phyloP scores from a whole-genome alignment of 768 basidiomycete species.

The Leccinum pellstonianum region DNA sequence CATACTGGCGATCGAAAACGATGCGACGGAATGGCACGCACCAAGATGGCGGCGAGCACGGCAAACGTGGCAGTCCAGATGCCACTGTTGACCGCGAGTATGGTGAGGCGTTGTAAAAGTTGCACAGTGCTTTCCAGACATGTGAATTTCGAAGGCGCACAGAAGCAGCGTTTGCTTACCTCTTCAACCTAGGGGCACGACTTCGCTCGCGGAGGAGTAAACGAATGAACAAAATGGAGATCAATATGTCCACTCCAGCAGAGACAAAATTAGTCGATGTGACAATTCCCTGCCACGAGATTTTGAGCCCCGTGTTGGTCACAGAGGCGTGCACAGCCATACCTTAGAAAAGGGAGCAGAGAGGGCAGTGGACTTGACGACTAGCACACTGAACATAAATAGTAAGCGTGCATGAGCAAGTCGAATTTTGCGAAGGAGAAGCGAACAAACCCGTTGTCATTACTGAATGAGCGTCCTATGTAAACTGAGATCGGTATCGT shows the following conservation, averaged over 20 bases:
- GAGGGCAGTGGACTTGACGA: neutral
- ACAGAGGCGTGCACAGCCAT: too few relatives aligned
- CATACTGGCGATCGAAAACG: too few relatives aligned
- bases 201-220: neutral
- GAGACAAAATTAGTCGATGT: neutral
- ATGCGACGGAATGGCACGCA: too few relatives aligned
- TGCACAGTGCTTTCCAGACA: too few relatives aligned
- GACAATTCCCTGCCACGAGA: too few relatives aligned
- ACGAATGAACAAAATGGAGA: neutral
- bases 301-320: too few relatives aligned
- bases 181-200: neutral
- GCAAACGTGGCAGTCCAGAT: neutral
- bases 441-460: neutral
- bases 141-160: too few relatives aligned
- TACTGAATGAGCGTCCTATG: neutral
- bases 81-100: neutral
- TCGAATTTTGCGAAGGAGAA: neutral
- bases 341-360: too few relatives aligned
- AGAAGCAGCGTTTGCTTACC: too few relatives aligned
- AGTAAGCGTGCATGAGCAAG: neutral
- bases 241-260: neutral
- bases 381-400: neutral
- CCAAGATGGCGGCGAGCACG: too few relatives aligned
- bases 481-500: neutral
- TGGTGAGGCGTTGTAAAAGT: too few relatives aligned